Percentiles rank a stretch among this genome's conserved stretches.
Conservation (phyloP, 1,139 yeast species). For the Scheffersomyces quercinus region DNA sequence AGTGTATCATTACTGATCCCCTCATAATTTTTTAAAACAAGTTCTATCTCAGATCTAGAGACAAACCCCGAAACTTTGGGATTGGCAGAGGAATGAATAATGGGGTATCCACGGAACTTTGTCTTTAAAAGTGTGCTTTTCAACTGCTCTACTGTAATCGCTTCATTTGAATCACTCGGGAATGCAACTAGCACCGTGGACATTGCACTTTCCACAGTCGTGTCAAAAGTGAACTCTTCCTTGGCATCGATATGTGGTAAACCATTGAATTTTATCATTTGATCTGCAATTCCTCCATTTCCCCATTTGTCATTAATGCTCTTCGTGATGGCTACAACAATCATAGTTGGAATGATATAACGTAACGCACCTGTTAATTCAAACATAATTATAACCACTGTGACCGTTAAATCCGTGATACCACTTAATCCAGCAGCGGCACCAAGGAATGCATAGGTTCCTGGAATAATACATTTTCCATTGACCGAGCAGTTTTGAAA, state of each 20-base stretch:
- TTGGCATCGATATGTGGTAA: conserved; percentile 80
- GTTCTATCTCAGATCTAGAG: conserved; percentile 33
- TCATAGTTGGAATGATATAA: conserved; percentile 92
- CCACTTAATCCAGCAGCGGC: conserved; percentile 97
- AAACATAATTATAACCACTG: conserved; percentile 94
- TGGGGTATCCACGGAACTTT: conserved; percentile 56
- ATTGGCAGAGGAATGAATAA: conserved; percentile 34
- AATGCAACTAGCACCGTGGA: conserved; percentile 51
- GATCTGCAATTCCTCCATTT: conserved; percentile 88
- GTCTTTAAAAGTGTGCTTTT: conserved; percentile 39
- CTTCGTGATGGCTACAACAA: conserved; percentile 90
- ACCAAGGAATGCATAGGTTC: conserved; percentile 94
- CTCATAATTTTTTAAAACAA: conserved; percentile 17
- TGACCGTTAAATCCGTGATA: conserved; percentile 85
- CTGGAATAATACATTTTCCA: conserved; percentile 75
- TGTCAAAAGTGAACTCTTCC: conserved; percentile 59
- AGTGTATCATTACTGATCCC: conserved; percentile 15
- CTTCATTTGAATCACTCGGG: conserved; percentile 35
- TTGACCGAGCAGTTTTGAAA: conserved; percentile 49
- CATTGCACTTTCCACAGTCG: conserved; percentile 68
- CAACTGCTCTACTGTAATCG: conserved; percentile 36
- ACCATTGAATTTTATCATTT: conserved; percentile 87
- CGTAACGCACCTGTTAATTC: conserved; percentile 93
- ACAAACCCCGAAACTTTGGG: conserved; percentile 41
- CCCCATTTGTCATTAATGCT: conserved; percentile 76